Evolutionary conservation across 441 rosid species (phyloP).

Genomic region (Pelargonium cotyledonis): DNA sequence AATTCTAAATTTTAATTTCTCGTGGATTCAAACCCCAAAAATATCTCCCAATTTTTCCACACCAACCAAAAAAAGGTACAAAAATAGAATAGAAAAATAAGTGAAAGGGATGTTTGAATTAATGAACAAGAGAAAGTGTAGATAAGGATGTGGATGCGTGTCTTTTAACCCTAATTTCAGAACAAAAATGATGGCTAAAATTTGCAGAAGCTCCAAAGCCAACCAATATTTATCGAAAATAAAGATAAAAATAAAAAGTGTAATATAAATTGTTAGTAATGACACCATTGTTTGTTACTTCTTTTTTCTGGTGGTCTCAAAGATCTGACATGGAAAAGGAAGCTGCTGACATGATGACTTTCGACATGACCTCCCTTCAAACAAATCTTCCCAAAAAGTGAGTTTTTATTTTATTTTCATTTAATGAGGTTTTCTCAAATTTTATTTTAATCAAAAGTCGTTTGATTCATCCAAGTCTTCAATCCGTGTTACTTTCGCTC

Average conservation of each 20-base stretch:
- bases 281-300: not conserved
- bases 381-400: conserved; percentile 59
- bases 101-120: too few species aligned
- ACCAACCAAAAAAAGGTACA: too few species aligned
- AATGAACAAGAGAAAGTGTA: conserved; percentile 28
- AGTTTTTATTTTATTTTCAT: conserved; percentile 2
- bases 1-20: too few species aligned
- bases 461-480: too few species aligned
- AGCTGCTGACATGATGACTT: conserved; percentile 25
- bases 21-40: too few species aligned
- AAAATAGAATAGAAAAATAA: too few species aligned
- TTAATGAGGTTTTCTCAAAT: too few species aligned
- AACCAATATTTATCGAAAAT: not conserved
- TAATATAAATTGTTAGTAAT: not conserved
- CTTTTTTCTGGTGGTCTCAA: not conserved
- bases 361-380: conserved; percentile 49
- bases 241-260: not conserved
- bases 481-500: too few species aligned
- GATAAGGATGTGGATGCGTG: conserved; percentile 22
- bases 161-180: not conserved
- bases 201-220: conserved; percentile 15
- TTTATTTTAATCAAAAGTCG: too few species aligned
- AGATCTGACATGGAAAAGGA: conserved; percentile 38
- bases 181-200: not conserved
- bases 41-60: too few species aligned